Conservation (phyloP, 1,284 basidiomycete genomes). For the Sporisorium exsertum region DNA sequence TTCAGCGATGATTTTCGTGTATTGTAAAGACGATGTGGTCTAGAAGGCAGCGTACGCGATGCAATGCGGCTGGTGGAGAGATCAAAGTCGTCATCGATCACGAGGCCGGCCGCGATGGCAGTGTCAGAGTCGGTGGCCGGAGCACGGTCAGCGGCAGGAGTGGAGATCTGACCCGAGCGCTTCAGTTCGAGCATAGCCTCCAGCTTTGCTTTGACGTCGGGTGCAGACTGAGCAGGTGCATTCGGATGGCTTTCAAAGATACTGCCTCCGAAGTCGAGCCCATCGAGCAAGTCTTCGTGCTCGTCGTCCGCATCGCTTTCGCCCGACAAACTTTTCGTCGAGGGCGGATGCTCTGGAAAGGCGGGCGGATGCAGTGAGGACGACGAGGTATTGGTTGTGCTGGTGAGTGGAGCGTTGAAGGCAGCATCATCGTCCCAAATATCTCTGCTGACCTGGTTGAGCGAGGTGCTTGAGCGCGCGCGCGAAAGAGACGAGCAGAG, state of each 20-base stretch:
- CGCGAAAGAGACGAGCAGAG: constrained; percentile 49
- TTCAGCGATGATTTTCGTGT: neutral
- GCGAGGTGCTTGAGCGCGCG: constrained; percentile 37
- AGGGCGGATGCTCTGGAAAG: constrained; percentile 14
- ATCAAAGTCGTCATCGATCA: constrained; percentile 62
- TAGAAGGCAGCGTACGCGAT: constrained; percentile 17
- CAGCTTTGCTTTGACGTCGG: constrained; percentile 32
- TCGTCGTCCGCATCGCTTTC: constrained; percentile 59
- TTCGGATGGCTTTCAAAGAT: constrained; percentile 34
- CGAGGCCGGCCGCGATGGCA: constrained; percentile 52
- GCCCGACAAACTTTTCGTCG: constrained; percentile 27
- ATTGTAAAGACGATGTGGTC: constrained; percentile 5
- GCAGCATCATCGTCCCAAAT: constrained; percentile 41
- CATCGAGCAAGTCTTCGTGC: constrained; percentile 53
- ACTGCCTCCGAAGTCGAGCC: constrained; percentile 51
- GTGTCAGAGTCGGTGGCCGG: constrained; percentile 39
- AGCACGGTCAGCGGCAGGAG: neutral
- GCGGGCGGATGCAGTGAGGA: constrained; percentile 28
- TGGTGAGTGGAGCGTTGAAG: constrained; percentile 10
- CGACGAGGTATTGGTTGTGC: constrained; percentile 18
- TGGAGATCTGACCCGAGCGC: constrained; percentile 22
- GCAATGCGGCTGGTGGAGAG: constrained; percentile 55
- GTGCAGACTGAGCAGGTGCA: neutral
- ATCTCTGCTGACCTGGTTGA: constrained; percentile 39
- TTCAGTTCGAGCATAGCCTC: constrained; percentile 54